A percentile compares a stretch with the other conserved stretches of the same genome.
Evolutionary conservation across 2,329 filamentous ascomycete genomes (phyloP).

Genomic region (Daldinia eschscholtzii): DNA sequence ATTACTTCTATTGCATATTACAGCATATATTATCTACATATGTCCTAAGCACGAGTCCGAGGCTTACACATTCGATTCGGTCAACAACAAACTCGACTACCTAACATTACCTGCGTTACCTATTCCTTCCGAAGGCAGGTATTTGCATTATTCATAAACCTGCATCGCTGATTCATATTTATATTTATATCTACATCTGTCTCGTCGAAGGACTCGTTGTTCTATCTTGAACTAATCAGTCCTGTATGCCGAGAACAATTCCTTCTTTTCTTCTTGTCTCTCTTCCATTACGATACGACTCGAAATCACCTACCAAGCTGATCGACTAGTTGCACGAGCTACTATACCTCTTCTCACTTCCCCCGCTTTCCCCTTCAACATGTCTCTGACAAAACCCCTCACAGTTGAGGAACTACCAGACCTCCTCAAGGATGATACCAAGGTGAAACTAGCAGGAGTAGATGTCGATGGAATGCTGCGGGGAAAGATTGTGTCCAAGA

Average conservation of each 20-base stretch:
- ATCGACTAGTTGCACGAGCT: slow-evolving; percentile 1
- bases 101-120: not conserved
- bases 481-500: slow-evolving; percentile 84
- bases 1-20: not conserved
- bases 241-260: slow-evolving; percentile 27
- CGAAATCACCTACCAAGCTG: slow-evolving; percentile 4
- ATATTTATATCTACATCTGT: slow-evolving; percentile 6
- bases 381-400: slow-evolving; percentile 54
- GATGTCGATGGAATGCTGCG: slow-evolving; percentile 83
- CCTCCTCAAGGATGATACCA: slow-evolving; percentile 73
- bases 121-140: not conserved
- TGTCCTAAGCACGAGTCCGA: not conserved
- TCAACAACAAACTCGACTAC: not conserved
- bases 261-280: slow-evolving; percentile 10
- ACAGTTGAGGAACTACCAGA: slow-evolving; percentile 71
- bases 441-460: slow-evolving; percentile 81
- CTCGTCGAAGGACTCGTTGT: not conserved
- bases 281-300: slow-evolving; percentile 8
- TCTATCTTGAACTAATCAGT: slow-evolving; percentile 10
- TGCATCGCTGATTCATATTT: not conserved
- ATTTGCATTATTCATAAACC: not conserved
- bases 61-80: not conserved
- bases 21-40: not conserved
- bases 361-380: slow-evolving; percentile 28
- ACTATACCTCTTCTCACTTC: not conserved